Evolutionary conservation across 352 stramenopile species (phyloP).

Genomic region (Pythium plurisporium): DNA sequence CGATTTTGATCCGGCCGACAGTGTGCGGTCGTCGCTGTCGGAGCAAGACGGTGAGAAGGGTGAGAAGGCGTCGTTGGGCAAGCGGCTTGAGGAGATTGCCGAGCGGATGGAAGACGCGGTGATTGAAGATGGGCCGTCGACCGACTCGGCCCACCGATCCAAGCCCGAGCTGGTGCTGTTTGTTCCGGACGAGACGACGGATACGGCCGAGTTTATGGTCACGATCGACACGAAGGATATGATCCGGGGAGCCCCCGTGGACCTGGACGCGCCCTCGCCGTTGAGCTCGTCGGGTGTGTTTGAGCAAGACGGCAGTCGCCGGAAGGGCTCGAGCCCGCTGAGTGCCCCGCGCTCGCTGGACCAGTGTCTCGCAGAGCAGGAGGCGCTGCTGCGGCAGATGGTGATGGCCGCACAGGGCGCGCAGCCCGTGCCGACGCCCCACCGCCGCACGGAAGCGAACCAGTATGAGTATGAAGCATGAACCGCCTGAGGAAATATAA

Average conservation of each 20-base stretch:
- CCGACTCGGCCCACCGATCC: constrained; percentile 2
- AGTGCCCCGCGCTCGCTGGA: constrained; percentile 15
- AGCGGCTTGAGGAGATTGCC: constrained; percentile 32
- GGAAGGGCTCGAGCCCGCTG: constrained; percentile 1
- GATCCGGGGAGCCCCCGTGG: constrained; percentile 20
- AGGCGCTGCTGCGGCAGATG: constrained; percentile 19
- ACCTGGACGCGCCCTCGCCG: neutral
- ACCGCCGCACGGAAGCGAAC: neutral
- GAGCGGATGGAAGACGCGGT: constrained; percentile 22
- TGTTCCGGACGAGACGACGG: constrained; percentile 2
- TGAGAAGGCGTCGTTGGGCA: constrained; percentile 34
- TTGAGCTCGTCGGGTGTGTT: constrained; percentile 7
- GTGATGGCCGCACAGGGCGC: constrained; percentile 7
- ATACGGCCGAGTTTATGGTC: constrained; percentile 30
- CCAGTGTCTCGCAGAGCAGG: constrained; percentile 21
- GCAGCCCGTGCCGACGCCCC: neutral
- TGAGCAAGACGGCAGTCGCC: neutral
- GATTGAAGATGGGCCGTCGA: neutral
- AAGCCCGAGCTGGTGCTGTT: constrained; percentile 4
- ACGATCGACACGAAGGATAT: constrained; percentile 52
- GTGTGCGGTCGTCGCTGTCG: constrained; percentile 30
- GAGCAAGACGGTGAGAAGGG: constrained; percentile 25
- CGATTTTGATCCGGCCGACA: constrained; percentile 31
- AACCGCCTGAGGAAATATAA: neutral
- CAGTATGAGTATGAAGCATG: constrained; percentile 2